A percentile compares a stretch with the other conserved stretches of the same genome.
These are phyloP conservation scores for Moesziomyces sp. DNA, from an alignment of 1,284 basidiomycete genomes.

Conservation along the genomic window DNA sequence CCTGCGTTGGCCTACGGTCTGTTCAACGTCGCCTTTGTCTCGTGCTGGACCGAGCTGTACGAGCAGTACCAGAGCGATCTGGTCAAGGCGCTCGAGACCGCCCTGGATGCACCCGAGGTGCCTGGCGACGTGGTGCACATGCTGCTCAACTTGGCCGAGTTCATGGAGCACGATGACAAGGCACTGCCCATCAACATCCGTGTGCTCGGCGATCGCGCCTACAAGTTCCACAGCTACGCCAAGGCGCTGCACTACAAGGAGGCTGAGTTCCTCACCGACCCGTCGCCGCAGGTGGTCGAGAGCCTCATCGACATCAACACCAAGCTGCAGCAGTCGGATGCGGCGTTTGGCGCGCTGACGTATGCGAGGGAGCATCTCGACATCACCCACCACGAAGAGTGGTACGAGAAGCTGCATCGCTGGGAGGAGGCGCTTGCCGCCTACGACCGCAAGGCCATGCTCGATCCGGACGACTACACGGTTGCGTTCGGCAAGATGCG, in stretches of 20 bases:
- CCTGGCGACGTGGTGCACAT: conserved; percentile 94
- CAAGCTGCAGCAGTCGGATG: conserved; percentile 81
- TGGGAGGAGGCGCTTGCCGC: conserved; percentile 94
- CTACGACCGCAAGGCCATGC: conserved; percentile 82
- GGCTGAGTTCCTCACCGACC: conserved; percentile 93
- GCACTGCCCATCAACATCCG: conserved; percentile 92
- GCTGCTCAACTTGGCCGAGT: conserved; percentile 94
- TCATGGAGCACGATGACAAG: conserved; percentile 99
- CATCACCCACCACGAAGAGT: conserved; percentile 89
- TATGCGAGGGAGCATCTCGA: conserved; percentile 71
- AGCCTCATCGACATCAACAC: conserved; percentile 97
- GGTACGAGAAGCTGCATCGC: conserved; percentile 95
- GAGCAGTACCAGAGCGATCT: conserved; percentile 74
- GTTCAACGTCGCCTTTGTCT: conserved; percentile 98
- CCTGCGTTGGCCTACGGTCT: conserved; percentile 90
- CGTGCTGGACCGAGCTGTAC: conserved; percentile 96
- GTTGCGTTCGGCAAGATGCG: conserved; percentile 89
- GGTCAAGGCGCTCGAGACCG: conserved; percentile 87
- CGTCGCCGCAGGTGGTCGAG: conserved; percentile 83
- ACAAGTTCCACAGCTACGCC: conserved; percentile 93
- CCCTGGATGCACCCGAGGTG: conserved; percentile 82
- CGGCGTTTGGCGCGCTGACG: conserved; percentile 65
- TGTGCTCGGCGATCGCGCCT: conserved; percentile 88
- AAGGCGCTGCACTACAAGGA: conserved; percentile 99
- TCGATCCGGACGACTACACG: conserved; percentile 72